Base-by-base conservation (phyloP, 2,329 filamentous ascomycete genomes). In the Colletotrichum graminicola region DNA sequence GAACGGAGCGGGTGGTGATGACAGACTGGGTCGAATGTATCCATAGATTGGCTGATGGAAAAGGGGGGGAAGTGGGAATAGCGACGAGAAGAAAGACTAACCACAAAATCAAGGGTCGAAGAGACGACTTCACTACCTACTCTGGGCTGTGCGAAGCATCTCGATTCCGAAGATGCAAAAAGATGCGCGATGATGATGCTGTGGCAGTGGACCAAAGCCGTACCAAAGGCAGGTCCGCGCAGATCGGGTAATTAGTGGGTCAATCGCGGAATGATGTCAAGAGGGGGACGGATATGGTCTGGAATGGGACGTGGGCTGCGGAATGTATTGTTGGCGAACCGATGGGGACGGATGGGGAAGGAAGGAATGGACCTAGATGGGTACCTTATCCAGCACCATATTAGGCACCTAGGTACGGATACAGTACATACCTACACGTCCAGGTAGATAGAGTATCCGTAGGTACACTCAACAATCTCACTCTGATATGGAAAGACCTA, bases 231-330 rank as follows among this genome's bases (percentile, higher is more conserved):
- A 69, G 61, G 16, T 23, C 21, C 6, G 23, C 18, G 21, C 64
- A 54, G 32, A 68, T 68, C 65, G 21, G 65, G 65, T 2, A 71
- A 68, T 71, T 71, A 71, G 69, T 68, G 65, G 69, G 57, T 7
- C 21, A 0, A 5, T 16, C 55, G n/a, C 14, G 16, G 45, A 59
- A 68, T 71, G 69, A 68, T 68, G 69, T 71, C 69, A 71, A 71
- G 36, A 54, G 23, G 41, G 41, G 59, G 7, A 41, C 5, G 57
- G 51, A n/a, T n/a, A n/a, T n/a, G n/a, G n/a, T n/a, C n/a, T n/a
- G n/a, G n/a, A n/a, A n/a, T n/a, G n/a, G n/a, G n/a, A 23, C 41
- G 41, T 67, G 49, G 51, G 32, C 36, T 43, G 47, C 39, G 12
- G 61, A 39, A 43, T 26, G 34, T 18, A 34, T 7, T 41, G 36